Evolutionary conservation across 805 yeast genomes (phyloP).

Genomic region (Ogataea nonfermentans): DNA sequence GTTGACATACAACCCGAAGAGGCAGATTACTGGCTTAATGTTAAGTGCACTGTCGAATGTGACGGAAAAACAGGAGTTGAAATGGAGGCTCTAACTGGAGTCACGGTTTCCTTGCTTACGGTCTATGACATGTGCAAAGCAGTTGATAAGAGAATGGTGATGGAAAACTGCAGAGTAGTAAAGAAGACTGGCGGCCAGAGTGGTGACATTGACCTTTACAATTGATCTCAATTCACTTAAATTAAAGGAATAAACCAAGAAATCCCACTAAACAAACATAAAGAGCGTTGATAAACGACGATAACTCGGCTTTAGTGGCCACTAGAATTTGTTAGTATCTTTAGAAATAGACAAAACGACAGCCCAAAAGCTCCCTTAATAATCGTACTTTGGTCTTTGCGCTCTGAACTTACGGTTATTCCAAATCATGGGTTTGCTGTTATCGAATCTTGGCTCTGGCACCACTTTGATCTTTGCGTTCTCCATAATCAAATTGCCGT

Average conservation of each 20-base stretch:
- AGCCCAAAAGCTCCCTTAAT: conserved; percentile 8
- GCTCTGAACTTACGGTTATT: conserved; percentile 24
- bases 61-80: conserved; percentile 56
- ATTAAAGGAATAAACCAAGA: conserved; percentile 12
- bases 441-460: conserved; percentile 25
- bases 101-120: conserved; percentile 42
- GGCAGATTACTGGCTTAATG: conserved; percentile 25
- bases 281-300: conserved; percentile 10
- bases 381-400: conserved; percentile 11
- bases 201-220: conserved; percentile 20
- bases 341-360: neutral
- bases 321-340: conserved; percentile 12
- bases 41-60: conserved; percentile 42
- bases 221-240: neutral
- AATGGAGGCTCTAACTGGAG: conserved; percentile 55
- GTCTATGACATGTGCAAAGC: conserved; percentile 62
- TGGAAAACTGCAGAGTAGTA: conserved; percentile 38
- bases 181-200: conserved; percentile 45
- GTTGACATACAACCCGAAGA: conserved; percentile 32
- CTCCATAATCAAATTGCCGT: conserved; percentile 37
- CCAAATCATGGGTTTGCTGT: conserved; percentile 18
- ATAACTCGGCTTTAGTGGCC: conserved; percentile 12
- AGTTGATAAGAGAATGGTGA: conserved; percentile 47
- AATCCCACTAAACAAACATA: conserved; percentile 16
- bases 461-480: conserved; percentile 26